These are phyloP conservation scores for Echites panduratus DNA, from an alignment of 257 asterid species.

Conservation along the genomic window DNA sequence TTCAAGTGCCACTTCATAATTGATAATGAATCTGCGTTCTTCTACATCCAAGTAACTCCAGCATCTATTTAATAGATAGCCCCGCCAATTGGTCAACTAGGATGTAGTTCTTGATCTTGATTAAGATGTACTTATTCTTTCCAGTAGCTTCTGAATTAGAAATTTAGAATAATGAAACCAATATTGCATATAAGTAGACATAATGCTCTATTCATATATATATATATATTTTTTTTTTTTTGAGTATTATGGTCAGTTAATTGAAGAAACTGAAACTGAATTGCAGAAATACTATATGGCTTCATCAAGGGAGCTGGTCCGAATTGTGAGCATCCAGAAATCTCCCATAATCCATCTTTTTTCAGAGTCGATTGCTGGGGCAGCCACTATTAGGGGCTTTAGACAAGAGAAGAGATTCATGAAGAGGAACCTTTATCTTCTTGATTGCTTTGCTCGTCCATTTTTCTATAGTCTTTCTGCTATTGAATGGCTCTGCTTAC, in stretches of 20 bases:
- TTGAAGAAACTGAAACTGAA: slow-evolving; percentile 11
- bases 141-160: not conserved
- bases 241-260: not conserved
- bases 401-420: slow-evolving; percentile 98
- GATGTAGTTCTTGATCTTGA: not conserved
- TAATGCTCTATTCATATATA: not conserved
- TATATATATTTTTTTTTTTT: no score
- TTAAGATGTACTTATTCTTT: not conserved
- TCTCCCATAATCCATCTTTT: slow-evolving; percentile 94
- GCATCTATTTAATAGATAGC: not conserved
- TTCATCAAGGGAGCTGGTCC: slow-evolving; percentile 94
- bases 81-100: not conserved
- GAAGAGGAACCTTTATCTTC: slow-evolving; percentile 96
- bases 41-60: not conserved
- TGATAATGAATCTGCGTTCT: not conserved
- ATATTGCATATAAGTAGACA: not conserved
- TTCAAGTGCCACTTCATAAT: not conserved
- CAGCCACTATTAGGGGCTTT: slow-evolving; percentile 95
- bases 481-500: slow-evolving; percentile 97
- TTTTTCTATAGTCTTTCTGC: slow-evolving; percentile 97
- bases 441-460: slow-evolving; percentile 98
- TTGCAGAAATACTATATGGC: slow-evolving; percentile 99
- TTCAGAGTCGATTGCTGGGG: slow-evolving; percentile 96
- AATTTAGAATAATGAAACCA: not conserved
- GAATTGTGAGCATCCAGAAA: slow-evolving; percentile 97